Conservation (phyloP, 208 protist species). For the Trypanosoma vivax region DNA sequence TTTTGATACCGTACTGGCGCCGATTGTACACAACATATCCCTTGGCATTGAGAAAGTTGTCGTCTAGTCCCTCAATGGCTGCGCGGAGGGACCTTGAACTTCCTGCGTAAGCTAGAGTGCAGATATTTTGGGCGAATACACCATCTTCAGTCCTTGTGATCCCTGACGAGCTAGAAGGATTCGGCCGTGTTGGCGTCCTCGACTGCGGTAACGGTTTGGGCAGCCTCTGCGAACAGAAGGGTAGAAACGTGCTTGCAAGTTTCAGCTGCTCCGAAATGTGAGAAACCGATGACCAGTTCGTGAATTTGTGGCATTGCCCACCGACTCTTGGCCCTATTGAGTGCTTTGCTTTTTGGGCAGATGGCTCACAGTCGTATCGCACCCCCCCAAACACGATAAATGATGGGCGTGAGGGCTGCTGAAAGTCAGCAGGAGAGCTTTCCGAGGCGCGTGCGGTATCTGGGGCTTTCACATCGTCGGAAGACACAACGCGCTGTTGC, state of each 20-base stretch:
- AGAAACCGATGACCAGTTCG: constrained; percentile 29
- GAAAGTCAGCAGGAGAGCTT: too few relatives aligned
- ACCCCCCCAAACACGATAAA: constrained; percentile 79
- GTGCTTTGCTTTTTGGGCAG: not conserved
- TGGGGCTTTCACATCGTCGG: too few relatives aligned
- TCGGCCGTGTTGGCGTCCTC: not conserved
- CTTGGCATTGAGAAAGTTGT: constrained; percentile 22
- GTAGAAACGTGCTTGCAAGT: constrained; percentile 61
- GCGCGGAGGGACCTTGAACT: constrained; percentile 38
- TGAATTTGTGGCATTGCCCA: constrained; percentile 10
- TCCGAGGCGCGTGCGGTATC: too few relatives aligned
- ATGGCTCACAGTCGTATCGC: constrained; percentile 40
- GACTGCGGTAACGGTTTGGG: not conserved
- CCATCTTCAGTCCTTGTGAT: constrained; percentile 1
- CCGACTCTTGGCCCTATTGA: not conserved
- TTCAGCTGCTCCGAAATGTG: constrained; percentile 68
- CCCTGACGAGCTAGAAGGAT: not conserved
- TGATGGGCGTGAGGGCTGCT: constrained; percentile 42
- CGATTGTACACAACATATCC: constrained; percentile 61
- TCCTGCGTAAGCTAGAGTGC: constrained; percentile 66
- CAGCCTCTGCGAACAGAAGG: constrained; percentile 17
- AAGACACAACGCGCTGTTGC: too few relatives aligned
- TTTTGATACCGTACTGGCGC: constrained; percentile 68
- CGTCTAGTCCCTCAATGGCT: constrained; percentile 20
- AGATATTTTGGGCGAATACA: constrained; percentile 37